Evolutionary conservation across 169 alveolate genomes (phyloP).

Genomic region (Neospora caninum): DNA sequence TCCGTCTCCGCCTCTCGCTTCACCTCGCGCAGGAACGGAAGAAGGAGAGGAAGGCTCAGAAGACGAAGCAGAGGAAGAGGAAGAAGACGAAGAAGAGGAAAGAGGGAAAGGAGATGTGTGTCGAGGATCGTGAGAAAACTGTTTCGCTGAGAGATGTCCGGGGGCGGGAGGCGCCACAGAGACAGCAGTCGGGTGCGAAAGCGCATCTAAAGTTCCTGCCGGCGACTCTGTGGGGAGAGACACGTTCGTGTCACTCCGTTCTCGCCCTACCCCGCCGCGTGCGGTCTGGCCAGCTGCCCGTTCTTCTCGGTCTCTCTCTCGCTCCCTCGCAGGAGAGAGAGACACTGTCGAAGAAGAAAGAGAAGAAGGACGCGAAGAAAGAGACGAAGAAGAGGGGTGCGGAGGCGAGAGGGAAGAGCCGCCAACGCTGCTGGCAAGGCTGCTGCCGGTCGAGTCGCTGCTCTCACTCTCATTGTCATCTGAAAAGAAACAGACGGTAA

Average conservation of each 20-base stretch:
- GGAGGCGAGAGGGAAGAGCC: not conserved
- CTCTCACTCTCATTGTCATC: not conserved
- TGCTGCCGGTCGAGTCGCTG: not conserved
- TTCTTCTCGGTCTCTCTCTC: not conserved
- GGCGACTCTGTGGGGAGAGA: too few species aligned
- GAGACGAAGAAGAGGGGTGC: not conserved
- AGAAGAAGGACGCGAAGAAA: not conserved
- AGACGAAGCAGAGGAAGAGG: too few species aligned
- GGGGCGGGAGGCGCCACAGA: not conserved
- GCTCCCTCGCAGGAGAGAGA: not conserved
- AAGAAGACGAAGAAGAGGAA: too few species aligned
- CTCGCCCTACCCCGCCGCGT: too few species aligned
- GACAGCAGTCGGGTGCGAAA: too few species aligned
- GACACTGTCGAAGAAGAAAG: not conserved
- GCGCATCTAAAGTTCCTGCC: too few species aligned
- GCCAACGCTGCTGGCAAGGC: not conserved
- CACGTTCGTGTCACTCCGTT: too few species aligned
- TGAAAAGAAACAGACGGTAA: not conserved
- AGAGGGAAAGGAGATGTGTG: too few species aligned
- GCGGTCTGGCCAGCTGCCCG: not conserved
- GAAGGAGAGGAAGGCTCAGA: too few species aligned
- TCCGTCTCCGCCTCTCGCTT: too few species aligned
- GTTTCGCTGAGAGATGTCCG: not conserved
- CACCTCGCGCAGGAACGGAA: too few species aligned
- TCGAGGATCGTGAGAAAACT: not conserved